Evolutionary conservation across 805 yeast genomes (phyloP).

Genomic region (Yamadazyma philogaea): DNA sequence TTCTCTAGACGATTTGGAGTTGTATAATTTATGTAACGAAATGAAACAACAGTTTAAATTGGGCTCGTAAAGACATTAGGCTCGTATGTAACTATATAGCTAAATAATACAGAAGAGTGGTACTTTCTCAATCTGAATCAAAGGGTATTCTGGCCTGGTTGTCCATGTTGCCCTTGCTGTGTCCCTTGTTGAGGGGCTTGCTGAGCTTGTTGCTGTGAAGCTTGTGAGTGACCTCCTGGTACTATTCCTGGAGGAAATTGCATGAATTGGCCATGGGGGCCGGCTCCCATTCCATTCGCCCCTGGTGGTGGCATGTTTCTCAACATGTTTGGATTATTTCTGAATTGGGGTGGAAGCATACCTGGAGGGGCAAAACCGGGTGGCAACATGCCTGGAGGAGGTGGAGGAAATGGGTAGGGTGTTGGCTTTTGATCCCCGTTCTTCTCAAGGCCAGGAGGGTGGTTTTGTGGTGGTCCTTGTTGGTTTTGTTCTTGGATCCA

Average conservation of each 20-base stretch:
- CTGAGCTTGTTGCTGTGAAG: slow-evolving; percentile 10
- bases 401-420: slow-evolving; percentile 8
- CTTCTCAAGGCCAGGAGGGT: slow-evolving; percentile 8
- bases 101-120: background rate
- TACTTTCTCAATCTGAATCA: background rate
- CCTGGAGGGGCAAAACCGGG: slow-evolving; percentile 18
- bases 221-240: slow-evolving; percentile 8
- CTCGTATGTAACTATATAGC: slow-evolving; percentile 1
- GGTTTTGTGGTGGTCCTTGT: slow-evolving; percentile 1
- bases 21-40: background rate
- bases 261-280: background rate
- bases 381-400: slow-evolving; percentile 15
- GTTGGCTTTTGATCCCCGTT: background rate
- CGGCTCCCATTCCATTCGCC: background rate
- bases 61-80: slow-evolving; percentile 6
- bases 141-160: background rate
- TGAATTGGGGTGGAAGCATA: slow-evolving; percentile 19
- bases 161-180: background rate
- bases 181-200: background rate
- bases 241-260: slow-evolving; percentile 2
- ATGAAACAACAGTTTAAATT: background rate
- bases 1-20: slow-evolving; percentile 10
- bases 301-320: slow-evolving; percentile 7
- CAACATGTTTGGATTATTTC: slow-evolving; percentile 6
- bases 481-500: background rate